Evolutionary conservation across 495 filamentous ascomycete genomes (phyloP).

Genomic region (Penicillium longicatenatum): DNA sequence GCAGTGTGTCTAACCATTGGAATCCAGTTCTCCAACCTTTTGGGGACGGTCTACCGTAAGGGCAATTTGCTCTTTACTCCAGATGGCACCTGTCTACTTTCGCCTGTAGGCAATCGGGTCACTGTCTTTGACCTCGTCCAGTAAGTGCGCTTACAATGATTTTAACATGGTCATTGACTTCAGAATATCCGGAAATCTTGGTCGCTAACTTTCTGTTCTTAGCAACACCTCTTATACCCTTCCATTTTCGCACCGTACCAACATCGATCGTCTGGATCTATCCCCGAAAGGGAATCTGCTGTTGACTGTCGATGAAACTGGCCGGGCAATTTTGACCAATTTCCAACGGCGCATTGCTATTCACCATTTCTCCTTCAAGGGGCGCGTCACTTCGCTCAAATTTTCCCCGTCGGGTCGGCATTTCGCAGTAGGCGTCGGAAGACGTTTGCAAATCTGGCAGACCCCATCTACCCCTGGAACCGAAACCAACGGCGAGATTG

Average conservation of each 20-base stretch:
- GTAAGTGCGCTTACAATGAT: conserved; percentile 50
- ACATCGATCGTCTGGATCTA: conserved; percentile 84
- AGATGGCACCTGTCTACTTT: conserved; percentile 92
- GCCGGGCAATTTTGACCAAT: conserved; percentile 87
- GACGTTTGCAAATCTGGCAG: conserved; percentile 91
- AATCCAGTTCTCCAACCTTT: conserved; percentile 83
- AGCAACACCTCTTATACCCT: conserved; percentile 97
- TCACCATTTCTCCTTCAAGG: conserved; percentile 92
- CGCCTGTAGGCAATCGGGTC: conserved; percentile 95
- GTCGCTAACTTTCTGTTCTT: conserved; percentile 2
- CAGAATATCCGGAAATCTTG: background rate
- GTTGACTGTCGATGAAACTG: conserved; percentile 91
- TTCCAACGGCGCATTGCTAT: conserved; percentile 80
- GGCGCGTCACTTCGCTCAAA: conserved; percentile 76
- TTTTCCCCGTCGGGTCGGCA: conserved; percentile 91
- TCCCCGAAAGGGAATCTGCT: conserved; percentile 88
- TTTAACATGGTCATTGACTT: background rate
- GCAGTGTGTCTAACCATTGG: background rate
- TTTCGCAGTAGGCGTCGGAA: conserved; percentile 83
- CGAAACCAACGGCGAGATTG: conserved; percentile 75
- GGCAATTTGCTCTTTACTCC: conserved; percentile 96
- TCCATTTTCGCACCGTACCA: conserved; percentile 90
- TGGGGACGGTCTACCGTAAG: conserved; percentile 96
- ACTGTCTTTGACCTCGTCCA: conserved; percentile 95
- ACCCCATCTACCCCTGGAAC: conserved; percentile 84